A percentile compares a stretch with the other conserved stretches of the same genome.
Conservation (phyloP, 257 asterid genomes). For the Solanum stenotomum region DNA sequence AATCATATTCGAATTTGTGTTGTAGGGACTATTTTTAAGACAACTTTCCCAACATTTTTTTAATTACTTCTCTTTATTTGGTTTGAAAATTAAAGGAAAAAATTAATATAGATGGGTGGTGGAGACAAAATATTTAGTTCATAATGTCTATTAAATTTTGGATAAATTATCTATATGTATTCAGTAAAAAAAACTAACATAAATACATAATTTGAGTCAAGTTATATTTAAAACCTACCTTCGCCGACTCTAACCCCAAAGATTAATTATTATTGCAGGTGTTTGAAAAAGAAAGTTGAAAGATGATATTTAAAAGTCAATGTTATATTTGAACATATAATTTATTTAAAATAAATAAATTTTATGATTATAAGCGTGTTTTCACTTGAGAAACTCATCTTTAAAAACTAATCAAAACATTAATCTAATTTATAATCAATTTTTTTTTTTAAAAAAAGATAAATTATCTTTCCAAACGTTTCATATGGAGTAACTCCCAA, state of each 20-base stretch:
- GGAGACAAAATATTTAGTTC: neutral
- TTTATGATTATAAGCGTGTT: neutral
- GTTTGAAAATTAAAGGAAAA: neutral
- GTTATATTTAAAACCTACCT: neutral
- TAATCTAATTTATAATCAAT: neutral
- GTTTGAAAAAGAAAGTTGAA: neutral
- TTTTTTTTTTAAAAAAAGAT: neutral
- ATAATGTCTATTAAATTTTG: neutral
- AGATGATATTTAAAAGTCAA: neutral
- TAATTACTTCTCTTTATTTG: neutral
- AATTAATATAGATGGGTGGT: neutral
- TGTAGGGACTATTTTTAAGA: too few relatives aligned
- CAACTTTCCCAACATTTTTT: neutral
- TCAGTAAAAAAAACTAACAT: neutral
- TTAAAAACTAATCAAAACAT: neutral
- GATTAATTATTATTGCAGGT: neutral
- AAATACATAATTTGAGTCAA: neutral
- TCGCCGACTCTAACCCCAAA: neutral
- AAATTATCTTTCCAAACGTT: neutral
- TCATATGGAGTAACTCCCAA: neutral
- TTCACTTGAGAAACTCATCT: neutral
- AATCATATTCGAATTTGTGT: too few relatives aligned
- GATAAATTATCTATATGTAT: neutral
- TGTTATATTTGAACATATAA: neutral
- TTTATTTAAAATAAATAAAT: neutral